These are phyloP conservation scores for Fraxinus dipetala DNA, from an alignment of 305 asterid genomes.

Conservation along the genomic window DNA sequence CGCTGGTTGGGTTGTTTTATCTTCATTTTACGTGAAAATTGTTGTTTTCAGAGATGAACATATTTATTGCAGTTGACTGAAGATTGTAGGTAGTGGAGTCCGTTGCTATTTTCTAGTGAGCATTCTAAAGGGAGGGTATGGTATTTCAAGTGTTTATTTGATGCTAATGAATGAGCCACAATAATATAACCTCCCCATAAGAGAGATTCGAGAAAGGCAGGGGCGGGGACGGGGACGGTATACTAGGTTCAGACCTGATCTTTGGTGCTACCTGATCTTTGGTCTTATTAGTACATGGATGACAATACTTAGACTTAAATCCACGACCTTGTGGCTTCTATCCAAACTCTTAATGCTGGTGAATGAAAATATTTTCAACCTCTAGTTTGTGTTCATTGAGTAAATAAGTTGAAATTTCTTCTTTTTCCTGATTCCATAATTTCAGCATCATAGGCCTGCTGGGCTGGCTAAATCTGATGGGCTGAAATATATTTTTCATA, in stretches of 20 bases:
- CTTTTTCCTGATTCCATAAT: background rate
- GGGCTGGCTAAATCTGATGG: background rate
- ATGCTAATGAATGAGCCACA: background rate
- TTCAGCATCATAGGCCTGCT: background rate
- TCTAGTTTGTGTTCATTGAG: background rate
- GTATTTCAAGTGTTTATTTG: background rate
- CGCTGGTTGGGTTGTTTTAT: background rate
- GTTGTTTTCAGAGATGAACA: background rate
- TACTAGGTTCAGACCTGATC: constrained; percentile 2
- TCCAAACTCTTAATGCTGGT: constrained; percentile 3
- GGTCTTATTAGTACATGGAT: background rate
- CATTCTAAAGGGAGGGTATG: background rate
- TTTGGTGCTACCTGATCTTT: background rate
- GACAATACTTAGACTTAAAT: background rate
- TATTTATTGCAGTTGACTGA: background rate
- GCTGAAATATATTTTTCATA: constrained; percentile 1
- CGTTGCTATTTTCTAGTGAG: constrained; percentile 1
- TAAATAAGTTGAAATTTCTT: background rate
- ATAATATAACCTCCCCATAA: background rate
- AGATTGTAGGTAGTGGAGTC: background rate
- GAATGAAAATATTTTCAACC: background rate
- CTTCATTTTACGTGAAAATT: background rate
- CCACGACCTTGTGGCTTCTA: background rate
- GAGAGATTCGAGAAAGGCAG: background rate
- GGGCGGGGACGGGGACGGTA: background rate